Base-by-base conservation (phyloP, 1,139 yeast genomes). In the Yamadazyma kanchanaburiensis region DNA sequence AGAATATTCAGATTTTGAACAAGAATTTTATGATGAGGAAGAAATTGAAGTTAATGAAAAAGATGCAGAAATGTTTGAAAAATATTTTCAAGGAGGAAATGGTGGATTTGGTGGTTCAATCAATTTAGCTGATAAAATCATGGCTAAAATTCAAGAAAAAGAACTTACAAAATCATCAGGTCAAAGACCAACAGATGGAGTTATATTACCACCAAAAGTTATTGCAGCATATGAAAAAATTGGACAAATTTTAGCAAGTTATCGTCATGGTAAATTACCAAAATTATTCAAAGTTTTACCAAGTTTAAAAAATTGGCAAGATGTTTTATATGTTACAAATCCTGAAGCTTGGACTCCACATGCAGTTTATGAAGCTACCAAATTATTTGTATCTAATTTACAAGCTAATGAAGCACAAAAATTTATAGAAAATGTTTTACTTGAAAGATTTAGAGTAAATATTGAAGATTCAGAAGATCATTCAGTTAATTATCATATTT, bases 331-430 rank as follows among this genome's bases (percentile, higher is more conserved):
- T 49, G 96, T 91, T 17, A 89, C 98, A 3, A 78, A 86, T 45
- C 98, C 98, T 8, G 87, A 79, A 38, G 64, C 70, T 18, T 91
- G 99, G 99, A 85, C 97, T 5, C 91, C 96, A n/a, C 94, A 89
- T 52, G 96, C 94, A 3, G 80, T 84, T 2, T 91, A 83, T 52
- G 97, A 94, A 56, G 98, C 96, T 3, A 87, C 98, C 8, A 86
- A 88, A 55, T 64, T 91, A 28, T 89, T 94, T 58, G 95, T 91
- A 2, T 88, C 97, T 11, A 88, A 87, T 48, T 71, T 91, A 53
- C 79, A 79, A 35, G 85, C 97, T 9, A 75, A 77, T 42, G 95
- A 91, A 57, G 91, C 96, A 4, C 95, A 88, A 55, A 80, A 76
- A 47, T 91, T 87, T 52, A 77, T 91, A 32, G 80, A 75, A 38